Conservation (phyloP, 225 moss, liverwort and hornwort species). For the Sphagnum contortum region DNA sequence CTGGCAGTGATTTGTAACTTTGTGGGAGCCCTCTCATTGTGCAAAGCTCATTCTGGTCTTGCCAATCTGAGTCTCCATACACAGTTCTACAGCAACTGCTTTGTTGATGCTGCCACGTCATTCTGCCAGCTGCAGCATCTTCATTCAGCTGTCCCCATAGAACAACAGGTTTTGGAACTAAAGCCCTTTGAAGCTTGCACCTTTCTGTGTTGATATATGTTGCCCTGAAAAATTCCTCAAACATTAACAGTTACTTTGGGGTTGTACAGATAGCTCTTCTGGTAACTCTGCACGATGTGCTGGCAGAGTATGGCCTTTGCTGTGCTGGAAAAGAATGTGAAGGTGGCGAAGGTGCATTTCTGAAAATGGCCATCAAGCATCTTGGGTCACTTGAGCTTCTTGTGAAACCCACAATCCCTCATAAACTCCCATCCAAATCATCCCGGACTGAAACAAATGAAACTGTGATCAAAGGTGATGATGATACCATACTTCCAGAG, state of each 20-base stretch:
- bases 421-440: constrained; percentile 36
- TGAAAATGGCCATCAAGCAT: constrained; percentile 91
- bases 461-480: constrained; percentile 44
- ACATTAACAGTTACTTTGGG: neutral
- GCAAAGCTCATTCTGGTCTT: constrained; percentile 28
- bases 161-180: constrained; percentile 55
- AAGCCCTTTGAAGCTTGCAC: constrained; percentile 3
- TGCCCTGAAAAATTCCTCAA: too few species aligned
- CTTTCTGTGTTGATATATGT: too few species aligned
- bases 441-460: constrained; percentile 19
- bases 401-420: constrained; percentile 40
- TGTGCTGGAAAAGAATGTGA: constrained; percentile 81
- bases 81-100: constrained; percentile 52
- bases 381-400: constrained; percentile 70
- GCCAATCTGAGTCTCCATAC: constrained; percentile 30
- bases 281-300: constrained; percentile 74
- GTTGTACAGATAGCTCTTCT: constrained; percentile 54
- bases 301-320: constrained; percentile 84
- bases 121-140: constrained; percentile 93
- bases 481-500: constrained; percentile 52
- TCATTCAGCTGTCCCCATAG: constrained; percentile 53
- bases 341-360: constrained; percentile 91
- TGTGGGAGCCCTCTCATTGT: constrained; percentile 43
- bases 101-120: constrained; percentile 78
- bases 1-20: constrained; percentile 81